Evolutionary conservation across 345 rosid genomes (phyloP), one percentile per base, ranked within the genome.

Genomic region (Bretschneidera sinensis): DNA sequence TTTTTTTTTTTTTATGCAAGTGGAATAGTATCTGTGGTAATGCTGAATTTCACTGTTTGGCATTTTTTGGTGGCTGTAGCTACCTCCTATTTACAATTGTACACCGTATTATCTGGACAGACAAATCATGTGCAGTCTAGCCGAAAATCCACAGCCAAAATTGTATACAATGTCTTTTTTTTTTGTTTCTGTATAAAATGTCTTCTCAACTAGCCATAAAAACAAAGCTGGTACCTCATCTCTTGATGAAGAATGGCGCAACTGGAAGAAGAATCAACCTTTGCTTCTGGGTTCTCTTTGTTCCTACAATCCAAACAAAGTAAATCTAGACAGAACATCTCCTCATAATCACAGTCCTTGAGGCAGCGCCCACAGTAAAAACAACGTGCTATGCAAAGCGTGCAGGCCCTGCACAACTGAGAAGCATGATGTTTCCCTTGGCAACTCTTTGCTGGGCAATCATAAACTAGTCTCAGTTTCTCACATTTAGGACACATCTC

Each of bases 391-490:
- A 73, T 59, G 58, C 77, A 73, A 49, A 73, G 61, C 23, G 60
- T 60, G 54, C 77, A 73, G 67, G 66, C 72, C 64, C 73, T 73
- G 62, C 77, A 73, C 17, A 28, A 23, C 45, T 61, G 53, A 66
- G 47, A 67, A 34, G 65, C 49, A 45, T 67, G n/a, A 34, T 43
- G 57, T 11, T 62, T 62, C 33, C 23, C 43, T 11, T 49, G 61
- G 61, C 72, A 72, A 0, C 48, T 48, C 17, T 67, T 72, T 33
- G 64, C 55, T 35, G 76, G 52, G 55, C 72, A 73, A 49, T 73
- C 72, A 52, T 67, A 73, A 9, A 73, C 62, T 34, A 73, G 45
- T 34, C 77, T 23, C 17, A 70, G 73, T 14, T 63, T 73, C 48
- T 59, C 65, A 54, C 77, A 73, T 57, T 53, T 18, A 0, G 77